These are phyloP conservation scores for Inga leiocalycina DNA, from an alignment of 306 rosid genomes.

Conservation along the genomic window DNA sequence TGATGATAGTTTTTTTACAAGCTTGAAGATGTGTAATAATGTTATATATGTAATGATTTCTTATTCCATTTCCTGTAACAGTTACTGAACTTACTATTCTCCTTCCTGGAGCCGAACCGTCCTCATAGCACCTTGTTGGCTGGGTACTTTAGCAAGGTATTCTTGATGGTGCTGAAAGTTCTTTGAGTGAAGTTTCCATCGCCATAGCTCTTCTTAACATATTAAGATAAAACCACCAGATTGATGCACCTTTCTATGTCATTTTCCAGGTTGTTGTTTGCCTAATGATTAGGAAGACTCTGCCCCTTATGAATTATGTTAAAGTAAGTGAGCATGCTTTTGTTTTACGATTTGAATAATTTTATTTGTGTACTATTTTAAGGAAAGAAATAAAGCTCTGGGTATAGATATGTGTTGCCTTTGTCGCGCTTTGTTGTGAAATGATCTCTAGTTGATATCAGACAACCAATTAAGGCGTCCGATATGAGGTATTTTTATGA, in stretches of 20 bases:
- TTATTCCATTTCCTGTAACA: conserved; percentile 37
- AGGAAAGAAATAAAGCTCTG: not conserved
- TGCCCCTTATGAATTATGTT: conserved; percentile 94
- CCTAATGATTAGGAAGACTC: conserved; percentile 94
- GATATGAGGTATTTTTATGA: conserved; percentile 24
- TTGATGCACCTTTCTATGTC: conserved; percentile 27
- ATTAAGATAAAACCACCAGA: not conserved
- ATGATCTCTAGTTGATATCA: not conserved
- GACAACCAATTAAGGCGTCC: not conserved
- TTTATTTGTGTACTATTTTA: conserved; percentile 12
- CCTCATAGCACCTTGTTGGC: conserved; percentile 80
- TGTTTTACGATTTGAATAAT: conserved; percentile 11
- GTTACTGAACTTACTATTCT: conserved; percentile 94
- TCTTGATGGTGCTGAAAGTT: conserved; percentile 28
- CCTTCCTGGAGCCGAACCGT: conserved; percentile 90
- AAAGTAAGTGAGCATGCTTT: conserved; percentile 55
- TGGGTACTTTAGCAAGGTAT: conserved; percentile 97
- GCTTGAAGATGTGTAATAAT: conserved; percentile 21
- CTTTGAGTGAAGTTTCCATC: conserved; percentile 25
- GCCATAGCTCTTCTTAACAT: conserved; percentile 2
- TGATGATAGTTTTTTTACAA: conserved; percentile 2
- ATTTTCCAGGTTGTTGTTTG: conserved; percentile 82
- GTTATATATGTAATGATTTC: conserved; percentile 30
- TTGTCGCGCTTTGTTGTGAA: not conserved
- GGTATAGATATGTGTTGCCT: conserved; percentile 11